Percentiles rank a stretch among this genome's conserved stretches.
Conservation (phyloP, 139 green algal species). For the Chlorella sp. region DNA sequence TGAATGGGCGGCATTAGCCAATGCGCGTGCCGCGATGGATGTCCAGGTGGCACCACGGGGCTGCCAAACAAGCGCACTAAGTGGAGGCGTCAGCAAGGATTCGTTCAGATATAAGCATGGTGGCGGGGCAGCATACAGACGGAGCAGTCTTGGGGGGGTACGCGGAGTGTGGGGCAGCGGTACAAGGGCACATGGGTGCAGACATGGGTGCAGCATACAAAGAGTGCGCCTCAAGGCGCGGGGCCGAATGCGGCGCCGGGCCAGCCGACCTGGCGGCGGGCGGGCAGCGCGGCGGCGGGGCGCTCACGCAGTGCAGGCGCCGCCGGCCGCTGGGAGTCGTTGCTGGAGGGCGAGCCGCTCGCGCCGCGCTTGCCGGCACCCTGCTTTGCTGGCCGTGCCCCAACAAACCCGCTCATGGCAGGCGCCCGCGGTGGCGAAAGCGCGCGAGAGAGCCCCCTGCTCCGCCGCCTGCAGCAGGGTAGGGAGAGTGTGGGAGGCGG, state of each 20-base stretch:
- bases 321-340: background rate
- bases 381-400: background rate
- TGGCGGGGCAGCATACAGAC: no score
- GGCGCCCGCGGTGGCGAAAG: background rate
- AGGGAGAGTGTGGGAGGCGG: no score
- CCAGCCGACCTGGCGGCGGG: background rate
- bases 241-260: background rate
- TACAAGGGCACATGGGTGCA: background rate
- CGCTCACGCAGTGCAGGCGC: background rate
- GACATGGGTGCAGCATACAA: background rate
- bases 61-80: no score
- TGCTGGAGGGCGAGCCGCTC: background rate
- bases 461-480: background rate
- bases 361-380: background rate
- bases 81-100: no score
- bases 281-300: background rate
- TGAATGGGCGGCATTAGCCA: background rate
- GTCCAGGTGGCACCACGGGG: no score
- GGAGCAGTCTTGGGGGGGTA: no score
- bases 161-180: background rate
- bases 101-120: no score
- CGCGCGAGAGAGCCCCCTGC: background rate
- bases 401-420: conserved; percentile 34
- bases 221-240: no score
- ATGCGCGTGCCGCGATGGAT: background rate